Evolutionary conservation across 1,284 basidiomycete species (phyloP).

Genomic region (Trichosporon sp.): DNA sequence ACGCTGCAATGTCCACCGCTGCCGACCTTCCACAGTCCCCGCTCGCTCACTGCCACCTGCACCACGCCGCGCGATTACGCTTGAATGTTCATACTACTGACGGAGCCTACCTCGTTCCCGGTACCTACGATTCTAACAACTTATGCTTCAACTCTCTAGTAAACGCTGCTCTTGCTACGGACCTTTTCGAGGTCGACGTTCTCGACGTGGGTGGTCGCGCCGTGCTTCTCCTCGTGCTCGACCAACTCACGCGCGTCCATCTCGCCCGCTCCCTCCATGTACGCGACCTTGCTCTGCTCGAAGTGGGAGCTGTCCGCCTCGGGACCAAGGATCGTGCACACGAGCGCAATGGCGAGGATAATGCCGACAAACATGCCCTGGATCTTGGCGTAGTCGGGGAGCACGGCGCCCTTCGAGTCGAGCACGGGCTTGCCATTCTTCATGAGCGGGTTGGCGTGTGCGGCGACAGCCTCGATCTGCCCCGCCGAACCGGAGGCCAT

Average conservation of each 20-base stretch:
- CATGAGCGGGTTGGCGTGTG: constrained; percentile 37
- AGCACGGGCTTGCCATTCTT: constrained; percentile 39
- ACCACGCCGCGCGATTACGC: neutral
- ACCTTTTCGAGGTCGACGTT: constrained; percentile 5
- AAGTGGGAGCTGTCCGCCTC: constrained; percentile 75
- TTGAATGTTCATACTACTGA: neutral
- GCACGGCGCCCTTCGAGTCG: constrained; percentile 19
- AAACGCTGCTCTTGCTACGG: neutral
- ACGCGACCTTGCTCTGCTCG: constrained; percentile 77
- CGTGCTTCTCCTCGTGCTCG: constrained; percentile 32
- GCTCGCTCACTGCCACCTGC: too few relatives aligned
- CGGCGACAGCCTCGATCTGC: constrained; percentile 83
- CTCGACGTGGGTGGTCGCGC: neutral
- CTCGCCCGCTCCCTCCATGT: constrained; percentile 69
- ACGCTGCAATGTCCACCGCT: too few relatives aligned
- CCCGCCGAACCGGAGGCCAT: constrained; percentile 87
- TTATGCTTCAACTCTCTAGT: neutral
- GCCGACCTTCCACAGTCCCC: too few relatives aligned
- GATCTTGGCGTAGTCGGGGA: constrained; percentile 78
- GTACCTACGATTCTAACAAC: neutral
- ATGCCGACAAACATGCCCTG: constrained; percentile 82
- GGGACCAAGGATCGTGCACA: constrained; percentile 58
- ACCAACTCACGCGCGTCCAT: constrained; percentile 56
- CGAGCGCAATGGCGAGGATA: constrained; percentile 55
- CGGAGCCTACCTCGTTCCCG: neutral